Base-by-base conservation (phyloP, 208 protist species). In the Blastocrithidia nonstop region DNA sequence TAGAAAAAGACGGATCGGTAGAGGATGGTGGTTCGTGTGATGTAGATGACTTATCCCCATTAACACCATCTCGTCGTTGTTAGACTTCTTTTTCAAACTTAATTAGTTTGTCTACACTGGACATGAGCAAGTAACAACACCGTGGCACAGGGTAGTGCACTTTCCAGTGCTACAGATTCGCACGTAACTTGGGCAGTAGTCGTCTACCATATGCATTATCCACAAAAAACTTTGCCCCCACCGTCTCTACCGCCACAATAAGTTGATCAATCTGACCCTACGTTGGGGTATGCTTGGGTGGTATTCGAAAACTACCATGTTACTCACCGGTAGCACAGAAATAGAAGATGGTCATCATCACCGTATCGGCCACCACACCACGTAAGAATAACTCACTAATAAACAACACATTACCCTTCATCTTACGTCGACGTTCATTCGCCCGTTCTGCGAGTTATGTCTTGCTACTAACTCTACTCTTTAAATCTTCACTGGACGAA, bases 341-440 rank as follows among this genome's bases (percentile, higher is more conserved):
- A 24, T 70, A 37, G 28, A 82, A 52, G 46, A 91, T 74, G n/a
- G 66, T 43, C 4, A 45, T 54, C 29, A 89, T 67, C n/a, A 79
- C 72, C 26, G 61, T 55, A 27, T 61, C 66, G 15, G 59, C 44
- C 16, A 87, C 62, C 26, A 91, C 64, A 36, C 72, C 57, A 25
- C 66, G 66, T 35, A 81, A 42, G 42, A 71, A 81, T 3, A 91
- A 61, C 61, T 91, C 72, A 29, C 71, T 63, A 39, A 86, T 61
- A 54, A 91, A 91, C 28, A 53, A 62, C 8, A 84, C 70, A 55
- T 71, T 86, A 37, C 81, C 81, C 35, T 70, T 79, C 50, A 75
- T 69, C 15, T 50, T 45, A 31, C 84, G 66, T 0, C 76, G 65
- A 6, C 60, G 57, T 50, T 79, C 61, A 53, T 74, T 77, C 21